These are phyloP conservation scores for Yamadazyma laniorum DNA, from an alignment of 805 yeast genomes.

Conservation along the genomic window DNA sequence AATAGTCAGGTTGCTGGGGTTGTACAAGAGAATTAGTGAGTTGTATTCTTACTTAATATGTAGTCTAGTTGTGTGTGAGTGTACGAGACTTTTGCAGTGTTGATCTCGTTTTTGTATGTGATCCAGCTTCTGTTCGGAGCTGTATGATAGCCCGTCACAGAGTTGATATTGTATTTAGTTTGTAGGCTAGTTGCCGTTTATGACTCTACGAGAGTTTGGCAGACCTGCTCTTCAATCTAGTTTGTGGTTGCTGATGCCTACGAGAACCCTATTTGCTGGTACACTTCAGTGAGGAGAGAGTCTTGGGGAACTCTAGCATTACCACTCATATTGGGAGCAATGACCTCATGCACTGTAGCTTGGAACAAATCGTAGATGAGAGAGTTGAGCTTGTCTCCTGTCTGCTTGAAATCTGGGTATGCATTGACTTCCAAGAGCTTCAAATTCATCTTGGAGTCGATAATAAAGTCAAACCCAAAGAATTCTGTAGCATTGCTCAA, in stretches of 20 bases:
- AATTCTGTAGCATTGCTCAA: conserved; percentile 78
- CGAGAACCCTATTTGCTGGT: conserved; percentile 12
- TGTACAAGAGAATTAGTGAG: too few relatives aligned
- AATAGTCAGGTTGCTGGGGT: conserved; percentile 13
- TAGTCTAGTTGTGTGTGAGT: too few relatives aligned
- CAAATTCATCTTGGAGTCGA: conserved; percentile 55
- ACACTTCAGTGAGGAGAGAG: conserved; percentile 36
- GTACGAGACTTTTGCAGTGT: too few relatives aligned
- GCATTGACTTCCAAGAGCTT: conserved; percentile 82
- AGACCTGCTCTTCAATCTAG: too few relatives aligned
- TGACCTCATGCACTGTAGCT: conserved; percentile 47
- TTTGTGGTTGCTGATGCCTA: neutral
- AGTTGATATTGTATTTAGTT: too few relatives aligned
- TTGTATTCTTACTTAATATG: too few relatives aligned
- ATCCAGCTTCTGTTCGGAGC: too few relatives aligned
- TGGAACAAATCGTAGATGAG: conserved; percentile 68
- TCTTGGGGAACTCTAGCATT: conserved; percentile 8
- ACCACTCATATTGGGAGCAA: conserved; percentile 46
- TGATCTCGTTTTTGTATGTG: too few relatives aligned
- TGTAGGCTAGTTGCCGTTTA: too few relatives aligned
- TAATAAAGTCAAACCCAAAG: conserved; percentile 85
- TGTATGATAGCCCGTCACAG: too few relatives aligned
- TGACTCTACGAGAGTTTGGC: too few relatives aligned
- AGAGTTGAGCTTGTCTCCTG: conserved; percentile 71
- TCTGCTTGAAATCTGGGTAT: conserved; percentile 95